Evolutionary conservation across 805 yeast species (phyloP).

Genomic region (Myxozyma vanderwaltii): DNA sequence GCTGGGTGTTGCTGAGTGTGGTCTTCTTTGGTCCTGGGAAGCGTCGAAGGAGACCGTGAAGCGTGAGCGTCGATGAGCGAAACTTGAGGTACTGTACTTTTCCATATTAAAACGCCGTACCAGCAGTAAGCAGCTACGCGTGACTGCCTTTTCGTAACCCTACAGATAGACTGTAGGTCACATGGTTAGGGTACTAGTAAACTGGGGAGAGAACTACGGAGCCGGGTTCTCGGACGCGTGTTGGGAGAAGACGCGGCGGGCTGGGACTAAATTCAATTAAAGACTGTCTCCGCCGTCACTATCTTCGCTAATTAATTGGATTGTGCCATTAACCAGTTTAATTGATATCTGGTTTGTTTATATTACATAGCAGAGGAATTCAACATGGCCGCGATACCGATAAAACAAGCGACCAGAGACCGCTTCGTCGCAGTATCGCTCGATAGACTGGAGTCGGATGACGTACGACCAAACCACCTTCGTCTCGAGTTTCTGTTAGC

Average conservation of each 20-base stretch:
- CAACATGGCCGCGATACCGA: neutral
- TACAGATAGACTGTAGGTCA: neutral
- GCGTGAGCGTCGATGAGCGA: neutral
- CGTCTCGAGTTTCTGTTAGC: too few relatives aligned
- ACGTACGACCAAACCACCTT: neutral
- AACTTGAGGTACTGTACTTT: neutral
- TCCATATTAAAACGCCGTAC: conserved; percentile 2
- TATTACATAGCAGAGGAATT: neutral
- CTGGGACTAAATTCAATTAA: neutral
- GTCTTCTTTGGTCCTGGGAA: neutral
- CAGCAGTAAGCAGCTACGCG: neutral
- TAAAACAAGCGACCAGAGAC: neutral
- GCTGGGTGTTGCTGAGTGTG: neutral
- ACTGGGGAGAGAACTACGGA: neutral
- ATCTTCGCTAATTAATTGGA: too few relatives aligned
- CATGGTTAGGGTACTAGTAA: neutral
- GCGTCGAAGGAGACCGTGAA: neutral
- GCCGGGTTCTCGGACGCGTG: neutral
- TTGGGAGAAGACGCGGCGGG: conserved; percentile 10
- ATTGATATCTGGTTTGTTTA: too few relatives aligned
- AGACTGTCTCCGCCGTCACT: too few relatives aligned
- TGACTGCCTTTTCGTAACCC: conserved; percentile 9
- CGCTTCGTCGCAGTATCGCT: neutral
- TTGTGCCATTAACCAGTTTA: too few relatives aligned
- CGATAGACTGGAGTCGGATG: neutral